phyloP scores from a whole-genome alignment of 352 stramenopile genomes.

The Phytopythium oedochilum region DNA sequence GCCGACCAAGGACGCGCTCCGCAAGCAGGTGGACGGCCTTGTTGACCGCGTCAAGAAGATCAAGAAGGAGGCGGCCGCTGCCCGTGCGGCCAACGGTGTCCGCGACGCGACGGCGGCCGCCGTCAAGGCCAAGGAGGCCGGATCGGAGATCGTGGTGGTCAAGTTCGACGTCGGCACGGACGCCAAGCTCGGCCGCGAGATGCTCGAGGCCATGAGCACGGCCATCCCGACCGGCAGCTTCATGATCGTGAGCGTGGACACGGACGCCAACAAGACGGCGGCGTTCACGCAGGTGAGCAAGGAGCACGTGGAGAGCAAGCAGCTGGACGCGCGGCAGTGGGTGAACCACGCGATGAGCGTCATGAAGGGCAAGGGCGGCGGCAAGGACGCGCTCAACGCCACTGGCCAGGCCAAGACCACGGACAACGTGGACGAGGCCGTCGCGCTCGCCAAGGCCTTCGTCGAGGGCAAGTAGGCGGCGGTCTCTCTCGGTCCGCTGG shows the following conservation, averaged over 20 bases:
- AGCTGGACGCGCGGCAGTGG: constrained; percentile 92
- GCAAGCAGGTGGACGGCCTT: constrained; percentile 68
- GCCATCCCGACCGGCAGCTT: constrained; percentile 84
- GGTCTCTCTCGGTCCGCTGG: no score
- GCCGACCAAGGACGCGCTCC: constrained; percentile 85
- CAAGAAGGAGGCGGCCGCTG: constrained; percentile 67
- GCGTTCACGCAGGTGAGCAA: constrained; percentile 91
- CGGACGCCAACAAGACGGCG: constrained; percentile 91
- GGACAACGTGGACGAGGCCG: constrained; percentile 62
- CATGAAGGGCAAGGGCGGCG: constrained; percentile 94
- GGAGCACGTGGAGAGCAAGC: constrained; percentile 59
- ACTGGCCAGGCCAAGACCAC: constrained; percentile 79
- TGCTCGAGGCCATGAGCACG: constrained; percentile 89
- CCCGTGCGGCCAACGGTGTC: constrained; percentile 67
- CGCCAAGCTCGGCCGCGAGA: constrained; percentile 93
- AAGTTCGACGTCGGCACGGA: constrained; percentile 92
- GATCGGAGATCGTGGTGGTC: constrained; percentile 77
- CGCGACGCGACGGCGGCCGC: constrained; percentile 47
- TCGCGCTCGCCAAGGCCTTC: constrained; percentile 62
- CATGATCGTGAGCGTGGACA: constrained; percentile 91
- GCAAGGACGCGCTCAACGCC: constrained; percentile 84
- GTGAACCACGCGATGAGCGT: constrained; percentile 87
- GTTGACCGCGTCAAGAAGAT: constrained; percentile 81
- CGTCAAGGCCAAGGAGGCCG: constrained; percentile 51
- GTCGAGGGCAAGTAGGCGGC: constrained; percentile 31